These are phyloP conservation scores for Colletotrichum eremochloae DNA, from an alignment of 2,329 filamentous ascomycete species.

Conservation along the genomic window DNA sequence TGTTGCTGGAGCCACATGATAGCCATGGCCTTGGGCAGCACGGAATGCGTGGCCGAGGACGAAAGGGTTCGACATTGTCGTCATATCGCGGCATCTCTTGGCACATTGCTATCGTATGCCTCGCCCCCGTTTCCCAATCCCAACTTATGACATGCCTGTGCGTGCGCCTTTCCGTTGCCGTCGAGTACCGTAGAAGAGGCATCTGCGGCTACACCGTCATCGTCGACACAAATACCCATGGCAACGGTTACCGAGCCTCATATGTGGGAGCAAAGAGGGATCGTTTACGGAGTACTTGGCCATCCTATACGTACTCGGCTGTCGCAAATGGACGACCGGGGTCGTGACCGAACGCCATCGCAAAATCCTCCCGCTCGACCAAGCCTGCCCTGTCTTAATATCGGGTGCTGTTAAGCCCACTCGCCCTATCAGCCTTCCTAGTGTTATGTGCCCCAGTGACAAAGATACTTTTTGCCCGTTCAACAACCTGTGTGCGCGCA, in stretches of 20 bases:
- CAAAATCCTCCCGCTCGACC: constrained; percentile 1
- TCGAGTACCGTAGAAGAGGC: background rate
- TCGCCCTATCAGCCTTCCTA: constrained; percentile 13
- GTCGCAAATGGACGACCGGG: background rate
- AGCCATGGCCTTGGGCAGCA: constrained; percentile 36
- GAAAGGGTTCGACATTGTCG: constrained; percentile 37
- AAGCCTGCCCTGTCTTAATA: background rate
- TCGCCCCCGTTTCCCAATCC: constrained; percentile 2
- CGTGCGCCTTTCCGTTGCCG: background rate
- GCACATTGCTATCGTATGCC: constrained; percentile 26
- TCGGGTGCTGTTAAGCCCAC: constrained; percentile 5
- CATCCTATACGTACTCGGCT: background rate
- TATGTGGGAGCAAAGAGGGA: background rate
- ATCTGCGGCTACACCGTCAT: background rate
- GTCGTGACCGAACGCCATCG: background rate
- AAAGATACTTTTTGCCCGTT: background rate
- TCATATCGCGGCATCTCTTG: constrained; percentile 37
- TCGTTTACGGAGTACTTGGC: background rate
- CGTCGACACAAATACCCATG: constrained; percentile 13
- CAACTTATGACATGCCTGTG: constrained; percentile 1
- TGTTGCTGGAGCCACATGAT: constrained; percentile 37
- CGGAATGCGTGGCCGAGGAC: constrained; percentile 22
- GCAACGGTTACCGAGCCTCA: constrained; percentile 30
- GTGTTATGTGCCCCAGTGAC: background rate
- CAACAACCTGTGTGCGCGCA: constrained; percentile 22